A percentile compares a stretch with the other conserved stretches of the same genome.
phyloP scores from a whole-genome alignment of 2,329 filamentous ascomycete species.

The Fusarium miscanthi region DNA sequence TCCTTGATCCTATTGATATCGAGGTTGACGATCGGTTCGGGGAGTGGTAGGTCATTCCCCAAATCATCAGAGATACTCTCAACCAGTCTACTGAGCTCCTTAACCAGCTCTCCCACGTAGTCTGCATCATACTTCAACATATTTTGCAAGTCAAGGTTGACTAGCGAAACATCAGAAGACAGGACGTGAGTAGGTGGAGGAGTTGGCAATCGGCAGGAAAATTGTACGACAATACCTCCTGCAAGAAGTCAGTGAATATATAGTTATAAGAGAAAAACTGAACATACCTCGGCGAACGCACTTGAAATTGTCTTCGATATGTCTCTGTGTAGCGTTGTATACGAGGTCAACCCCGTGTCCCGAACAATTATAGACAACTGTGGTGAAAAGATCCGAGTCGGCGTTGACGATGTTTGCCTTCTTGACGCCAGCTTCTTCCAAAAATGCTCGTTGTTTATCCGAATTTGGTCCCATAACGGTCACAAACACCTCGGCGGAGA shows the following conservation, averaged over 20 bases:
- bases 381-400: conserved; percentile 50
- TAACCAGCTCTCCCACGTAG: conserved; percentile 48
- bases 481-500: conserved; percentile 56
- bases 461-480: conserved; percentile 50
- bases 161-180: conserved; percentile 42
- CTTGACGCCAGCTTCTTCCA: conserved; percentile 52
- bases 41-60: neutral
- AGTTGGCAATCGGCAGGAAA: conserved; percentile 40
- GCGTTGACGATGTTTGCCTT: conserved; percentile 53
- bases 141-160: conserved; percentile 50
- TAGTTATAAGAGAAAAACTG: neutral
- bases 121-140: conserved; percentile 49
- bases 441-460: conserved; percentile 50
- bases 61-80: neutral
- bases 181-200: conserved; percentile 23
- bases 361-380: conserved; percentile 49
- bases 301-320: conserved; percentile 47
- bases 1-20: conserved; percentile 40
- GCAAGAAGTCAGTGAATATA: conserved; percentile 13
- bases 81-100: conserved; percentile 23
- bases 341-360: conserved; percentile 55
- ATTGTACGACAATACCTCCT: conserved; percentile 51
- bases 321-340: conserved; percentile 57
- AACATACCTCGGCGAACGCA: conserved; percentile 53
- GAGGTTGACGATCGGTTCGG: conserved; percentile 9